Base-by-base conservation (phyloP, 805 yeast species). In the Cyberlindnera euphorbiae region DNA sequence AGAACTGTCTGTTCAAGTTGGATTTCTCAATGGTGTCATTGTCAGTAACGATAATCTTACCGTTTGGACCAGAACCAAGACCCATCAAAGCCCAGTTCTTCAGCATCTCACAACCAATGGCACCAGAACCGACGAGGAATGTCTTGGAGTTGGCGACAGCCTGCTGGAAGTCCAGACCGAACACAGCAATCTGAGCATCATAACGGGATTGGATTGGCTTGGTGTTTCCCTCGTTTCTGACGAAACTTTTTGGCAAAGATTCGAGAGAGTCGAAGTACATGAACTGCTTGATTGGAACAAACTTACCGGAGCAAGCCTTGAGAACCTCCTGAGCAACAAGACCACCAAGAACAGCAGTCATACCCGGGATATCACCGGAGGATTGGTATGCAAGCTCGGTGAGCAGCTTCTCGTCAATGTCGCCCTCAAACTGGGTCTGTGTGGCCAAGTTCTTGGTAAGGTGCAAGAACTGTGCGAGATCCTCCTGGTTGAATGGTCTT, bases 61-160 rank as follows among this genome's bases (percentile, higher is more conserved):
- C 98, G 4, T 82, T 62, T 26, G 89, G 86, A 28, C 97, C 97
- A 17, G 95, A 73, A 24, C 95, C 97, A 35, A 93, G 66, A 30
- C 98, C 98, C 76, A 89, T 73, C 74, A 93, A 73, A 5, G 98
- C 96, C 97, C 97, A 93, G 57, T 87, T 89, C 64, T 93, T 93
- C 54, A 93, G 71, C 89, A 93, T 90, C 65, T 93, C 98, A 67
- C 98, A 93, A 26, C 98, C 98, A 67, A 93, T 93, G 14, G 98
- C 98, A 58, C 98, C 98, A 2, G 97, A 73, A 30, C 98, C 98
- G 27, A 93, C 98, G 47, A 93, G 68, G 61, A 93, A 90, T 4
- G 89, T 87, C 54, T 77, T 82, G 45, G 83, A 66, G 60, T 89
- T 86, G 26, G 85, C 76, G 39, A 93, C 64, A 29, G 65, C 66